phyloP scores from a whole-genome alignment of 2,329 filamentous ascomycete species.

The Orbilia brochopaga region DNA sequence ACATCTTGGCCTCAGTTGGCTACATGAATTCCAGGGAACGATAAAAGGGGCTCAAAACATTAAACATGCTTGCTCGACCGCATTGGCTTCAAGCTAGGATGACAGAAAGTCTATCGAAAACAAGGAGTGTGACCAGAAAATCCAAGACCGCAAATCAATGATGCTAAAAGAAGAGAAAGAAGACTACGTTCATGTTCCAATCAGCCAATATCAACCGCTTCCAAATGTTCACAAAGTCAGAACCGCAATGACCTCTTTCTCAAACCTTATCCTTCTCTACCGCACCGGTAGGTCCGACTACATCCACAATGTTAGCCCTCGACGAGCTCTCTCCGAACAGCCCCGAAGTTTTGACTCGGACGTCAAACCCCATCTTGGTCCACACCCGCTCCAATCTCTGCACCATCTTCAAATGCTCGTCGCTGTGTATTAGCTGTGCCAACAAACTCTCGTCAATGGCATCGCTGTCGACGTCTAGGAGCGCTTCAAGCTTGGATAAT shows the following conservation, averaged over 20 bases:
- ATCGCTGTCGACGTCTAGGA: slow-evolving; percentile 13
- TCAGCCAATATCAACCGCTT: background rate
- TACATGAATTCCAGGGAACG: no score
- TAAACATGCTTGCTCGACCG: no score
- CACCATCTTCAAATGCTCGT: slow-evolving; percentile 44
- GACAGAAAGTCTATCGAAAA: no score
- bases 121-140: no score
- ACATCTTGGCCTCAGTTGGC: no score
- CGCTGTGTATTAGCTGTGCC: slow-evolving; percentile 38
- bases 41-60: no score
- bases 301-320: background rate
- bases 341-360: slow-evolving; percentile 16
- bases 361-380: slow-evolving; percentile 20
- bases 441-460: slow-evolving; percentile 33
- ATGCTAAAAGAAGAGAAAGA: no score
- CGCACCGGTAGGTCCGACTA: background rate
- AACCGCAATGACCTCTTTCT: background rate
- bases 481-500: background rate
- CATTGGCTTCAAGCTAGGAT: no score
- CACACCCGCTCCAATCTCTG: slow-evolving; percentile 38
- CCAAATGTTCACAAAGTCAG: no score
- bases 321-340: slow-evolving; percentile 4
- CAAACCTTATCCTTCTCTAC: slow-evolving; percentile 5
- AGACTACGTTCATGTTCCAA: no score
- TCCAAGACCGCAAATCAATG: no score